Evolutionary conservation across 805 yeast genomes (phyloP).

Genomic region (Isabelozyma pseudorhagii): DNA sequence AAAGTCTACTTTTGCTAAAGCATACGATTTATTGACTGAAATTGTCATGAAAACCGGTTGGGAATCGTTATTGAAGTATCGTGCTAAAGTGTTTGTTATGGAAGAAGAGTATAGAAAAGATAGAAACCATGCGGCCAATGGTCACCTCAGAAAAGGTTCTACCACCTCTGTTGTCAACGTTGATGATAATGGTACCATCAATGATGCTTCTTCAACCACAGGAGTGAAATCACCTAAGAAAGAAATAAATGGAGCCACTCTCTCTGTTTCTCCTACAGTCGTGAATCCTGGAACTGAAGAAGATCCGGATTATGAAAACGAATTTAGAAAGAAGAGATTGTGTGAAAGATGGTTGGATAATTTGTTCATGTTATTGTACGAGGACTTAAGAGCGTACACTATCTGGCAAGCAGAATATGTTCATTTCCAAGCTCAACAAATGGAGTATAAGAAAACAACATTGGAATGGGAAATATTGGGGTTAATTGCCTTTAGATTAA

Average conservation of each 20-base stretch:
- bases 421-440: conserved; percentile 85
- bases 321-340: conserved; percentile 60
- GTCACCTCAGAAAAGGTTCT: conserved; percentile 8
- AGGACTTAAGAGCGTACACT: conserved; percentile 77
- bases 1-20: conserved; percentile 45
- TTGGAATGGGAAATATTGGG: conserved; percentile 94
- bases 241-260: conserved; percentile 7
- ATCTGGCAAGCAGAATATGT: conserved; percentile 91
- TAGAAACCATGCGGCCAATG: conserved; percentile 11
- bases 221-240: conserved; percentile 35
- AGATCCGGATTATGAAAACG: conserved; percentile 23
- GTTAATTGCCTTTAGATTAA: conserved; percentile 75
- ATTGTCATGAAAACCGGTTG: conserved; percentile 45
- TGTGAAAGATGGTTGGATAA: conserved; percentile 77
- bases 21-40: conserved; percentile 44
- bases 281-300: conserved; percentile 2
- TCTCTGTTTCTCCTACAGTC: not conserved
- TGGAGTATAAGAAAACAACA: conserved; percentile 72
- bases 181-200: conserved; percentile 7
- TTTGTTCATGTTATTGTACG: conserved; percentile 64
- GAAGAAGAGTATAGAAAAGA: conserved; percentile 47
- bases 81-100: conserved; percentile 48
- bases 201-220: conserved; percentile 34
- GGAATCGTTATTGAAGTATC: conserved; percentile 42
- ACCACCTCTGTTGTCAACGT: conserved; percentile 10